Percentiles rank a stretch among this genome's conserved stretches.
phyloP scores from a whole-genome alignment of 2,329 filamentous ascomycete species.

The Cladosporium colombiae region DNA sequence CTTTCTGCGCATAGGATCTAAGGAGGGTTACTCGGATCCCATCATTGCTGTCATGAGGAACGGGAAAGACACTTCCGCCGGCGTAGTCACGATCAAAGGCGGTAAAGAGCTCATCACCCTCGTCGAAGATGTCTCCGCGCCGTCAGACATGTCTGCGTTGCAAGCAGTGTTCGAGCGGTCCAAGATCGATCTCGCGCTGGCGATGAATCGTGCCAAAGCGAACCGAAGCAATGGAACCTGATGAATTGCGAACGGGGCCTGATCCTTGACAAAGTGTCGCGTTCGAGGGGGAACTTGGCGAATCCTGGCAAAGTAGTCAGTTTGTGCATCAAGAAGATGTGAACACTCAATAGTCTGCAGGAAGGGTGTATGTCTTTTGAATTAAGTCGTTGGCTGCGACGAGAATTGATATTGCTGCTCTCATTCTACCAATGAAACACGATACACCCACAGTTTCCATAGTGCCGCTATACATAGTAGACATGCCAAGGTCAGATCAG shows the following conservation, averaged over 20 bases:
- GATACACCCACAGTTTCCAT: not conserved
- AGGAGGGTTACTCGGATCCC: not conserved
- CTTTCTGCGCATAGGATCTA: not conserved
- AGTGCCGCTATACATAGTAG: no score
- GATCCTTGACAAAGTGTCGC: not conserved
- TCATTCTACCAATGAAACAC: not conserved
- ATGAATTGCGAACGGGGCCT: not conserved
- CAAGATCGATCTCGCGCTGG: not conserved
- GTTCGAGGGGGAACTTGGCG: not conserved
- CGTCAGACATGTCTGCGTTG: not conserved
- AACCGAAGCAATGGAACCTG: not conserved
- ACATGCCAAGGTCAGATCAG: no score
- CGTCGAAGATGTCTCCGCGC: not conserved
- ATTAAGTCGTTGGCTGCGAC: no score
- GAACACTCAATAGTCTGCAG: not conserved
- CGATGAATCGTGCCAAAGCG: not conserved
- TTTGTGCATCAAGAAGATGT: not conserved
- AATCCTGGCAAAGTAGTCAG: not conserved
- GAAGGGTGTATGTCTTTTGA: no score
- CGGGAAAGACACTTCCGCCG: not conserved
- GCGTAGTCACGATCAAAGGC: not conserved
- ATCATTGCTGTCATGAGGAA: not conserved
- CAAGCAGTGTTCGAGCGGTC: not conserved
- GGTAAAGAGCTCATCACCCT: not conserved
- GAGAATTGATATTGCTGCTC: not conserved